Evolutionary conservation across 768 basidiomycete genomes (phyloP), one percentile per base, ranked within the genome.

Genomic region (Cubamyces lactineus): DNA sequence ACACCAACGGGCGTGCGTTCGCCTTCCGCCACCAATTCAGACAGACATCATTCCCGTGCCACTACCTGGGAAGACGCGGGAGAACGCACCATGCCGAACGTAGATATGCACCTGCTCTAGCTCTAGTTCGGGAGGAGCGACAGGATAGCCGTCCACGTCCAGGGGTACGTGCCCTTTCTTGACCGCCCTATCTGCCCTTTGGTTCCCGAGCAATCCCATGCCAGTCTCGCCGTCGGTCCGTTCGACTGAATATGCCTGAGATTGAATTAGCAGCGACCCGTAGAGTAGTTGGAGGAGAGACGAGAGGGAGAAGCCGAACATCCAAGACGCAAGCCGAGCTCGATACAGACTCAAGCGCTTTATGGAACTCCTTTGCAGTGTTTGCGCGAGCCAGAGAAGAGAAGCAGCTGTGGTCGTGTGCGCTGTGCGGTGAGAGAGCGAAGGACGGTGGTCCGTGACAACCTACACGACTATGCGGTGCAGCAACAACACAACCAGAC

Each of bases 1-100:
- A 85, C 76, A 9, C 83, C 84, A n/a, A 92, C 89, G 0, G 91
- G 91, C 0, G 89, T 84, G 39, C 91, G 83, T 74, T 92, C 91
- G 30, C 90, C 90, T 92, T 46, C 24, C 16, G 15, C 26, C 3
- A 43, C 9, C 47, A 41, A 11, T n/a, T 17, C 42, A 34, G 57
- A n/a, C 26, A 23, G 23, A 41, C 7, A 28, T 41, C 46, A 47
- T 24, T 7, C 23, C n/a, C 23, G 46, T 24, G 46, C 34, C 9
- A 3, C 9, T 34, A 11, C 9, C 34, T 34, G 34, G 9, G 34
- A 34, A 34, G 34, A 34, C 1, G 34, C 34, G 34, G 34, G 34
- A 34, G 34, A 56, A 76, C 84, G 50, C 58, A 89, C 90, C 90
- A 71, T 92, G 91, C 24, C 91, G 80, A 4, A 89, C 82, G 68